phyloP scores from a whole-genome alignment of 106 monocot genomes.

The Chionographis japonica region DNA sequence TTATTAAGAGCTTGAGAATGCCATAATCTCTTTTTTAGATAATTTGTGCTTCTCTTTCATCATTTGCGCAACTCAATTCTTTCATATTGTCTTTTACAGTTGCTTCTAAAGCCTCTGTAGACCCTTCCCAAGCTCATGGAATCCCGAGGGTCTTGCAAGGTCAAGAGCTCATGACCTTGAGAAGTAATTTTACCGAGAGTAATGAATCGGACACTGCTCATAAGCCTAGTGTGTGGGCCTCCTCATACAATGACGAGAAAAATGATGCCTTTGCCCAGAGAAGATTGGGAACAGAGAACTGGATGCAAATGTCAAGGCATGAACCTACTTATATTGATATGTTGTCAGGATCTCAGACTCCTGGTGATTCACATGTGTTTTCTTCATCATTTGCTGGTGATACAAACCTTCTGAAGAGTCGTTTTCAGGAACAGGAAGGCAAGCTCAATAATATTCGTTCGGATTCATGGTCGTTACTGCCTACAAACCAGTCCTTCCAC shows the following conservation, averaged over 20 bases:
- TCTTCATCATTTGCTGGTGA: constrained; percentile 8
- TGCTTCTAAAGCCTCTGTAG: constrained; percentile 17
- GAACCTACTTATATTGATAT: too few relatives aligned
- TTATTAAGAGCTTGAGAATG: background rate
- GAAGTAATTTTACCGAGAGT: constrained; percentile 29
- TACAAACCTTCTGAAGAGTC: constrained; percentile 6
- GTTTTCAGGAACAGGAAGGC: constrained; percentile 19
- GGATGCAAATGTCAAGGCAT: too few relatives aligned
- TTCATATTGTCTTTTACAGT: constrained; percentile 11
- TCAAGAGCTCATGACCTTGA: constrained; percentile 32
- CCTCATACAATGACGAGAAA: constrained; percentile 27
- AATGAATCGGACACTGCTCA: constrained; percentile 30
- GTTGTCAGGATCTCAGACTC: too few relatives aligned
- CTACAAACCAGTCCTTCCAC: constrained; percentile 18
- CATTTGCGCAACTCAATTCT: too few relatives aligned
- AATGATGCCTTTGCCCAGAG: constrained; percentile 19
- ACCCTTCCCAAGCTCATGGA: constrained; percentile 29
- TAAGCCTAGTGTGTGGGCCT: constrained; percentile 29
- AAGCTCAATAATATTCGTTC: constrained; percentile 20
- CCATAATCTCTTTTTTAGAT: background rate
- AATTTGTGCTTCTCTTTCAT: too few relatives aligned
- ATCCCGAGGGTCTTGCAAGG: constrained; percentile 38
- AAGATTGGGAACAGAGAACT: background rate
- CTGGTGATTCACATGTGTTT: too few relatives aligned
- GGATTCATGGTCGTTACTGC: constrained; percentile 21